A percentile compares a stretch with the other conserved stretches of the same genome.
Evolutionary conservation across 202 grass and related monocot species (phyloP).

Genomic region (Panicum virgatum): DNA sequence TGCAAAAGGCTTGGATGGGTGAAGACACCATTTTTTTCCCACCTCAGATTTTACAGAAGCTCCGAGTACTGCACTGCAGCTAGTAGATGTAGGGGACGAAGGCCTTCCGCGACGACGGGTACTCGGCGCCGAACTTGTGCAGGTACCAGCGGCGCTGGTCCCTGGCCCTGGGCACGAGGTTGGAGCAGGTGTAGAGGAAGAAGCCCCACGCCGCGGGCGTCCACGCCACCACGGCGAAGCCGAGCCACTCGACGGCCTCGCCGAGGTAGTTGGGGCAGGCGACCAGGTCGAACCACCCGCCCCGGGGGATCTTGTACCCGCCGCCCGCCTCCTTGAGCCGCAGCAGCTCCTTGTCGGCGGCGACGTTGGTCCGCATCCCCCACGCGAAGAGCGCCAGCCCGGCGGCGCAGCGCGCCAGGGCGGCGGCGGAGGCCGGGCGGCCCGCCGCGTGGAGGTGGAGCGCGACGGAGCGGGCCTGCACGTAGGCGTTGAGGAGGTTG

Average conservation of each 20-base stretch:
- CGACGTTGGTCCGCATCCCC: constrained; percentile 76
- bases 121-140: constrained; percentile 69
- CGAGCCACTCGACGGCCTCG: constrained; percentile 82
- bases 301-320: constrained; percentile 82
- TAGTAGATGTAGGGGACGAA: constrained; percentile 74
- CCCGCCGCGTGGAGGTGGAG: constrained; percentile 55
- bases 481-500: constrained; percentile 86
- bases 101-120: constrained; percentile 59
- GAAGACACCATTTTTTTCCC: not conserved
- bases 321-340: constrained; percentile 69
- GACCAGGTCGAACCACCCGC: constrained; percentile 83
- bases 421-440: not conserved
- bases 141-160: constrained; percentile 66
- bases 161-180: constrained; percentile 75
- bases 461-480: constrained; percentile 65
- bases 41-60: too few species aligned
- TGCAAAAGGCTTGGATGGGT: not conserved
- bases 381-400: constrained; percentile 64
- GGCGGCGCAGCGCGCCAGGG: constrained; percentile 34
- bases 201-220: constrained; percentile 74
- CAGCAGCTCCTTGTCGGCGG: constrained; percentile 66
- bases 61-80: not conserved
- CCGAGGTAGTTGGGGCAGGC: constrained; percentile 87
- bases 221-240: constrained; percentile 69
- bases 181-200: constrained; percentile 81